phyloP scores from a whole-genome alignment of 352 stramenopile species.

The Pythium diclinum region DNA sequence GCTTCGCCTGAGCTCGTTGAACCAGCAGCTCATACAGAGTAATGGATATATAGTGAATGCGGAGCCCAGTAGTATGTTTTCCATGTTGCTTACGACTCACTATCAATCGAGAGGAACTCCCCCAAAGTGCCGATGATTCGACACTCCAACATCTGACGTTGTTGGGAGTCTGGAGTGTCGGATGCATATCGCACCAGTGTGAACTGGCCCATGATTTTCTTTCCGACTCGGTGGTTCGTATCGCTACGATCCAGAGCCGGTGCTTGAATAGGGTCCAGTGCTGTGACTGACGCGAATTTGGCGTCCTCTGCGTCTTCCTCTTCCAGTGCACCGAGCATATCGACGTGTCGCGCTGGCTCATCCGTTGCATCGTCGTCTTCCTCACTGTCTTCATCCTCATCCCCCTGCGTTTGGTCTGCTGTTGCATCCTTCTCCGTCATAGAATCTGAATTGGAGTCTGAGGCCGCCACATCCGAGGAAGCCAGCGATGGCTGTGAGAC shows the following conservation, averaged over 20 bases:
- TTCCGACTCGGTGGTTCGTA: background rate
- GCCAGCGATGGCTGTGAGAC: background rate
- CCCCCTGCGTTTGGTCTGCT: background rate
- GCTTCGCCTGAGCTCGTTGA: constrained; percentile 9
- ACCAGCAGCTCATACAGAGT: background rate
- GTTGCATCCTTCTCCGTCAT: background rate
- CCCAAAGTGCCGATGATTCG: constrained; percentile 3
- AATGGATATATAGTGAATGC: no score
- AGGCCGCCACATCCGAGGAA: background rate
- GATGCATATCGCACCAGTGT: background rate
- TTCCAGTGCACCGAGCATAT: background rate
- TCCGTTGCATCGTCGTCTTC: constrained; percentile 1
- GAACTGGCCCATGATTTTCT: constrained; percentile 1
- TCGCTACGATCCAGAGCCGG: background rate
- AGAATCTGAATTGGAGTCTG: no score
- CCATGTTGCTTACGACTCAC: background rate
- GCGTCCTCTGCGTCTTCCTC: constrained; percentile 13
- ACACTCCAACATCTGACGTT: background rate
- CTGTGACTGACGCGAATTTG: no score
- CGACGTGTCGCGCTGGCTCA: constrained; percentile 4
- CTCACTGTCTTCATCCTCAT: background rate
- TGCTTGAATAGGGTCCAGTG: no score
- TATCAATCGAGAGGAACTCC: background rate
- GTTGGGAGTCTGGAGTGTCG: background rate
- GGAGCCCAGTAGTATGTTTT: background rate